Conservation (phyloP, 176 grass and related monocot genomes). For the Oryza officinalis region DNA sequence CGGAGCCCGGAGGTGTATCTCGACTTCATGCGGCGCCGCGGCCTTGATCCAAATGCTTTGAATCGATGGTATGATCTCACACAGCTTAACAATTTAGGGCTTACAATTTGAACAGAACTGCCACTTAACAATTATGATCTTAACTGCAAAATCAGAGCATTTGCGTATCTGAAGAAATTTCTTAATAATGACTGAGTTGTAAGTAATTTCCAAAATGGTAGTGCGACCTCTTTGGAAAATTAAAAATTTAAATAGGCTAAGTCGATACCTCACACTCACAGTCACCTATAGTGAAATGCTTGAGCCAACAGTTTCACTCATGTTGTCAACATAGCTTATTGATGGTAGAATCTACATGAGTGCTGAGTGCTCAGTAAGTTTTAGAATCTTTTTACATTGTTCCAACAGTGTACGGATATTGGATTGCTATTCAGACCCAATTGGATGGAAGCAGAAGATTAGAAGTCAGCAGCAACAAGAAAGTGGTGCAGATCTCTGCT, state of each 20-base stretch:
- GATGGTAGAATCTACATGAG: slow-evolving; percentile 2
- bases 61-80: slow-evolving; percentile 49
- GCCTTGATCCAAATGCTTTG: slow-evolving; percentile 52
- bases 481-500: slow-evolving; percentile 8
- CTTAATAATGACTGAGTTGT: neutral
- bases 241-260: neutral
- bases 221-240: neutral
- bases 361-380: slow-evolving; percentile 14
- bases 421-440: slow-evolving; percentile 87
- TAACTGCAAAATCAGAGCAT: slow-evolving; percentile 2
- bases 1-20: slow-evolving; percentile 67
- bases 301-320: neutral
- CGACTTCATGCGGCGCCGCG: slow-evolving; percentile 41
- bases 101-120: neutral
- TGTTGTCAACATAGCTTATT: neutral
- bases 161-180: neutral
- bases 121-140: neutral
- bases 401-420: slow-evolving; percentile 59
- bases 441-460: slow-evolving; percentile 77
- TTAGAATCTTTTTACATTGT: slow-evolving; percentile 14
- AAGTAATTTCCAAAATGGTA: neutral
- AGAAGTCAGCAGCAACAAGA: slow-evolving; percentile 23
- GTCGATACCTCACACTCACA: neutral
- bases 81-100: neutral
- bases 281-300: neutral